phyloP scores from a whole-genome alignment of 805 yeast genomes.

The Sungouiozyma ichnusensis region DNA sequence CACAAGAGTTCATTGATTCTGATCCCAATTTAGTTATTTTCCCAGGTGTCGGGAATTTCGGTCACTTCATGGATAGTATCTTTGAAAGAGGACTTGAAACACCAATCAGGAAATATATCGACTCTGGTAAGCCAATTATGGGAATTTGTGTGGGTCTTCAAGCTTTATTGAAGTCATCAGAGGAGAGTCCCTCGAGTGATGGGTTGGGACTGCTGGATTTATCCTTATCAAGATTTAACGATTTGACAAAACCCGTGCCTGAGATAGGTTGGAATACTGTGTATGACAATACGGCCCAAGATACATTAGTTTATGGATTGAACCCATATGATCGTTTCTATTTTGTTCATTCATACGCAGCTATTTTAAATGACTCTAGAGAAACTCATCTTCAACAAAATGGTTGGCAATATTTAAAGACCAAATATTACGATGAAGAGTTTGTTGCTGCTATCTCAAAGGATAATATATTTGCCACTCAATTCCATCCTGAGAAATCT shows the following conservation, averaged over 20 bases:
- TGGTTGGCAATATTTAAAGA: slow-evolving; percentile 66
- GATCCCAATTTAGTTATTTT: slow-evolving; percentile 53
- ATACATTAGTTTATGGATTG: slow-evolving; percentile 44
- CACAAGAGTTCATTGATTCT: slow-evolving; percentile 39
- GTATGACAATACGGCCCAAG: slow-evolving; percentile 8
- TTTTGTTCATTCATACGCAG: slow-evolving; percentile 93
- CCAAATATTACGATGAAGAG: slow-evolving; percentile 65
- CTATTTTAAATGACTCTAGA: slow-evolving; percentile 37
- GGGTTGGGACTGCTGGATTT: slow-evolving; percentile 55
- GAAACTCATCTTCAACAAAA: slow-evolving; percentile 23
- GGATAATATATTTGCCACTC: slow-evolving; percentile 85
- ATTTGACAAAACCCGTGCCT: slow-evolving; percentile 71
- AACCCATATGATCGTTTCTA: slow-evolving; percentile 66
- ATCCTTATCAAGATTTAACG: slow-evolving; percentile 49
- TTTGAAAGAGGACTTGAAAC: slow-evolving; percentile 48
- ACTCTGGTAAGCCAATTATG: slow-evolving; percentile 79
- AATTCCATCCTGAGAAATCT: slow-evolving; percentile 98
- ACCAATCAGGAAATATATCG: slow-evolving; percentile 58
- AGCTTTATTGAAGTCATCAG: slow-evolving; percentile 64
- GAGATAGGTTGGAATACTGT: slow-evolving; percentile 90
- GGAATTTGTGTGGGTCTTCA: slow-evolving; percentile 98
- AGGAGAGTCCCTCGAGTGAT: slow-evolving; percentile 51
- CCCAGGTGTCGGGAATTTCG: slow-evolving; percentile 97
- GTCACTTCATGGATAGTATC: slow-evolving; percentile 77
- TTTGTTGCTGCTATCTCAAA: slow-evolving; percentile 75